Conservation (phyloP, 78 protist genomes). For the slime mould (Dictyostelium discoideum) region DNA sequence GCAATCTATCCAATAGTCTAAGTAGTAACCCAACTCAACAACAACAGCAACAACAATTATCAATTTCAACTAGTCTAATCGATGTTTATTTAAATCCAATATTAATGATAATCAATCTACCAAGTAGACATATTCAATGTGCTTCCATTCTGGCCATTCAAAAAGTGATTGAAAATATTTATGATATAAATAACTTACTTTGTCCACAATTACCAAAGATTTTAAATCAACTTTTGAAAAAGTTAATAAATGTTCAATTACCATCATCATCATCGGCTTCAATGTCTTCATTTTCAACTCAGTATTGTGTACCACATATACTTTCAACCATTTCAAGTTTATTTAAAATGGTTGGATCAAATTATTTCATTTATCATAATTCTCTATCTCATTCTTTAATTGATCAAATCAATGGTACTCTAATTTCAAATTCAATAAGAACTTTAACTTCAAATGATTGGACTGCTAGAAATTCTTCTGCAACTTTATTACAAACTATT, state of each 20-base stretch:
- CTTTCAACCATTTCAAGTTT: not conserved
- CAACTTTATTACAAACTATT: not conserved
- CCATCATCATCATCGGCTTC: not conserved
- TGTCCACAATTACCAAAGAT: not conserved
- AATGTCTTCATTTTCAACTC: slow-evolving; percentile 5
- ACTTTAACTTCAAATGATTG: not conserved
- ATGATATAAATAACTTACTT: not conserved
- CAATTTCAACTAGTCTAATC: not conserved
- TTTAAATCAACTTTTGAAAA: not conserved
- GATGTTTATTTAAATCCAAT: slow-evolving; percentile 13
- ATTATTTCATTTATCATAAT: not conserved
- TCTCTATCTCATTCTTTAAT: not conserved
- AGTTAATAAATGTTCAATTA: not conserved
- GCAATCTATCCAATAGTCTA: not conserved
- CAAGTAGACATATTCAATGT: slow-evolving; percentile 27
- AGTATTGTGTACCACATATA: slow-evolving; percentile 5
- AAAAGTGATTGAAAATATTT: slow-evolving; percentile 12
- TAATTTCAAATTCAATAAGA: not conserved
- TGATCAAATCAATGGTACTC: not conserved
- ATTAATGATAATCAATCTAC: not conserved
- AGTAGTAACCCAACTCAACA: not conserved
- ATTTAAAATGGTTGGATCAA: not conserved
- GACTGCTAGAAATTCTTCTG: not conserved
- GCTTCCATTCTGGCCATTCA: not conserved
- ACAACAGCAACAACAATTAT: not conserved